Evolutionary conservation across 441 rosid genomes (phyloP), one percentile per base, ranked within the genome.

Genomic region (Cnidoscolus chayamansa): DNA sequence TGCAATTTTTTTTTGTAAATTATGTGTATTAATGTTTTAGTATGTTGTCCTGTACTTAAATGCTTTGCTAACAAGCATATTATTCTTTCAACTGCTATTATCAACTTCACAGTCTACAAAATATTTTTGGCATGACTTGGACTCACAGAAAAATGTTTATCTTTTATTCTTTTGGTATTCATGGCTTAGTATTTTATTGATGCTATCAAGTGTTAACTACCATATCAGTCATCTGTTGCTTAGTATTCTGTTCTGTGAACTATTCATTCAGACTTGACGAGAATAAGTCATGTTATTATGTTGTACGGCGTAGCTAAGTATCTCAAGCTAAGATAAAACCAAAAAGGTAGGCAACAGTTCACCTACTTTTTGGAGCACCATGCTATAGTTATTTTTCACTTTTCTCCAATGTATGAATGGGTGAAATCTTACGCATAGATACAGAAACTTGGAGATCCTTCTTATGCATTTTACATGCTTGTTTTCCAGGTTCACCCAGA

Each of bases 401-500:
- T 25, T 7, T 16, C 8, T 17, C 1, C 13, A 15, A 31, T 60
- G n/a, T 11, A 30, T 30, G 63, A 35, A 30, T 31, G 6, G 31
- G 63, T 35, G 5, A 61, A 60, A 65, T 19, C 43, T 50, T 11
- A 49, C 3, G 40, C 51, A 25, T 31, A 20, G 25, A 25, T 25
- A 25, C 3, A 65, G 57, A 67, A 19, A 3, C 8, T 12, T 30
- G 20, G 43, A 47, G 63, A 30, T 25, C 25, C 30, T 58, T 16
- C 8, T 17, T 63, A 12, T 5, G 35, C 15, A 4, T 30, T n/a
- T 15, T 63, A 20, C 32, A 55, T 47, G 48, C 35, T 54, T 68
- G 10, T 78, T 76, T 71, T 67, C 10, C 84, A 94, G 99, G 99
- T 94, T 79, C 99, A 94, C 76, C 99, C 98, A 7, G 98, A 94